These are phyloP conservation scores for Zoysia japonica DNA, from an alignment of 176 grass and related monocot species.

Conservation along the genomic window DNA sequence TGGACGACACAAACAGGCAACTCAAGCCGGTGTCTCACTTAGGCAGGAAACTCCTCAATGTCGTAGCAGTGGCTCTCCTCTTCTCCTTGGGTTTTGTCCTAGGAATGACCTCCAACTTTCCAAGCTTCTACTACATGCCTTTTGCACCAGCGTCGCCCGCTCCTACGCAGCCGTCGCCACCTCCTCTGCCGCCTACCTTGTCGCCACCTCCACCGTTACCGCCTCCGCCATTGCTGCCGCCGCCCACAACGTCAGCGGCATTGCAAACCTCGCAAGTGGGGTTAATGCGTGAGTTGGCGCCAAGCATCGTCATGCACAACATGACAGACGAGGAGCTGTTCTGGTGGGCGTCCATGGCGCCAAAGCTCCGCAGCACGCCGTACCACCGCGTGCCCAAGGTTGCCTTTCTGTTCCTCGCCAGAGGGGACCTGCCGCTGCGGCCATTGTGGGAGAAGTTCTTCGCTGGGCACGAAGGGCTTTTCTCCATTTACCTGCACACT, in stretches of 20 bases:
- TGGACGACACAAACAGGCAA: neutral
- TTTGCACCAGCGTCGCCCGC: neutral
- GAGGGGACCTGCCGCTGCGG: constrained; percentile 53
- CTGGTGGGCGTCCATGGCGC: constrained; percentile 64
- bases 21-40: neutral
- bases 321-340: constrained; percentile 67
- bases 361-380: constrained; percentile 34
- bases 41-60: neutral
- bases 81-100: constrained; percentile 49
- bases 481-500: constrained; percentile 74
- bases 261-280: neutral
- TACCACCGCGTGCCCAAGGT: constrained; percentile 54
- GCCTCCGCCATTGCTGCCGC: neutral
- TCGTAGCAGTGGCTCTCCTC: constrained; percentile 14
- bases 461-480: constrained; percentile 52
- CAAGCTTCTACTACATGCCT: constrained; percentile 9
- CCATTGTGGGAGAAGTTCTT: constrained; percentile 87
- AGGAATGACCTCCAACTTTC: constrained; percentile 49
- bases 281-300: neutral
- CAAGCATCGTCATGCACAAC: constrained; percentile 36
- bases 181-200: neutral
- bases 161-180: neutral
- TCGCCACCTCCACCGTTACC: neutral
- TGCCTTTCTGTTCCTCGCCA: constrained; percentile 77
- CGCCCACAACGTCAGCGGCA: neutral